A percentile compares a stretch with the other conserved stretches of the same genome.
Evolutionary conservation across 2,329 filamentous ascomycete genomes (phyloP).

Genomic region (Stromatinia cepivora): DNA sequence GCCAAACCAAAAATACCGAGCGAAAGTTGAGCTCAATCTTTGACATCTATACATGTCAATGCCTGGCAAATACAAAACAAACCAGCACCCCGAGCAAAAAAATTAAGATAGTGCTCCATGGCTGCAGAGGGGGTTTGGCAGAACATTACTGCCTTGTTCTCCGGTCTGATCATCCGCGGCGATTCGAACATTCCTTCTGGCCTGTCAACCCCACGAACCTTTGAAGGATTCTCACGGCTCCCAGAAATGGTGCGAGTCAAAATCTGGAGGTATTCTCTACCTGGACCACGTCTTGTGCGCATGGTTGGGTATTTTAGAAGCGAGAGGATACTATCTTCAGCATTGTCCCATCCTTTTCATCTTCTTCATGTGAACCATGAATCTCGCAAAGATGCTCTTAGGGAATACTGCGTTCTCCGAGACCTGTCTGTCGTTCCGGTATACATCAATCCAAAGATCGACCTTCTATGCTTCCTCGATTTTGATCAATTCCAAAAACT

Average conservation of each 20-base stretch:
- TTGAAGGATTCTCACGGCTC: background rate
- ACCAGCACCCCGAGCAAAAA: background rate
- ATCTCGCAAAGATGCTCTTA: background rate
- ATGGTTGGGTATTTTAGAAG: background rate
- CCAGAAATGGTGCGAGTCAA: background rate
- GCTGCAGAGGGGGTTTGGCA: background rate
- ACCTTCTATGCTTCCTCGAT: background rate
- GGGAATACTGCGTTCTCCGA: background rate
- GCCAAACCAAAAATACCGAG: background rate
- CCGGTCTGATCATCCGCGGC: background rate
- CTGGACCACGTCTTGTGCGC: background rate
- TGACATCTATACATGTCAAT: background rate
- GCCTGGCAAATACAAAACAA: background rate
- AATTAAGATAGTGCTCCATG: background rate
- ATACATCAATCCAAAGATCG: background rate
- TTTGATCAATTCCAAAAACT: background rate
- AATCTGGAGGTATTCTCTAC: background rate
- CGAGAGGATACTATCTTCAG: background rate
- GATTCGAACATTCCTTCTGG: background rate
- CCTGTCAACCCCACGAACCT: background rate
- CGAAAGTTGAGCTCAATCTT: background rate
- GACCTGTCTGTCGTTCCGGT: background rate
- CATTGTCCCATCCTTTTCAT: background rate
- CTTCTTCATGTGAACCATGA: background rate
- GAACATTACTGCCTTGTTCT: background rate